Evolutionary conservation across 108 stramenopile species (phyloP).

Genomic region (Skeletonema costatum): DNA sequence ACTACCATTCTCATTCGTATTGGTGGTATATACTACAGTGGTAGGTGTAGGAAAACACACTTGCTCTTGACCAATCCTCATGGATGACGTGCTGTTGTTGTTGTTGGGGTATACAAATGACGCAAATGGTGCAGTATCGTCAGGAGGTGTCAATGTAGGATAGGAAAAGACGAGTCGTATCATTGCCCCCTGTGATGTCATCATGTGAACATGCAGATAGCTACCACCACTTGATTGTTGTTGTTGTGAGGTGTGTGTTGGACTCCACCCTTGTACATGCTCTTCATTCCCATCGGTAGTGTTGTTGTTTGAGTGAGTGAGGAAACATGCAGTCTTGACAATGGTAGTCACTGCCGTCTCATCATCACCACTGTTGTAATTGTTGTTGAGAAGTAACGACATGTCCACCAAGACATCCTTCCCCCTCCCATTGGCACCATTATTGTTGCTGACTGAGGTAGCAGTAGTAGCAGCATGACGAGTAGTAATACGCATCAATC

Average conservation of each 20-base stretch:
- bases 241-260: background rate
- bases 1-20: conserved; percentile 1
- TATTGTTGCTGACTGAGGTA: background rate
- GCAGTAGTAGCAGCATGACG: background rate
- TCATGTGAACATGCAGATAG: conserved; percentile 3
- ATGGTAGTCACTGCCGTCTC: background rate
- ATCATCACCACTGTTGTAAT: background rate
- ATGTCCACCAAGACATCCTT: background rate
- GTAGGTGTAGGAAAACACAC: conserved; percentile 37
- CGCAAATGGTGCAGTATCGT: background rate
- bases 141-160: background rate
- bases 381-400: background rate
- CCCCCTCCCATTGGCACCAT: background rate
- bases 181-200: conserved; percentile 4
- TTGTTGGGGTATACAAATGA: conserved; percentile 3
- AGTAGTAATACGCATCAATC: conserved; percentile 1
- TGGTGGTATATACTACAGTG: conserved; percentile 30
- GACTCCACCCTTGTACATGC: background rate
- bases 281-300: background rate
- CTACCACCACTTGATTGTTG: background rate
- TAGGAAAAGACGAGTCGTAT: conserved; percentile 2
- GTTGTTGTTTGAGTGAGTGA: background rate
- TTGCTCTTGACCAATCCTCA: conserved; percentile 14
- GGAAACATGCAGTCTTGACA: background rate
- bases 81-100: background rate